Base-by-base conservation (phyloP, 2,329 filamentous ascomycete species). In the Blastomyces silverae region DNA sequence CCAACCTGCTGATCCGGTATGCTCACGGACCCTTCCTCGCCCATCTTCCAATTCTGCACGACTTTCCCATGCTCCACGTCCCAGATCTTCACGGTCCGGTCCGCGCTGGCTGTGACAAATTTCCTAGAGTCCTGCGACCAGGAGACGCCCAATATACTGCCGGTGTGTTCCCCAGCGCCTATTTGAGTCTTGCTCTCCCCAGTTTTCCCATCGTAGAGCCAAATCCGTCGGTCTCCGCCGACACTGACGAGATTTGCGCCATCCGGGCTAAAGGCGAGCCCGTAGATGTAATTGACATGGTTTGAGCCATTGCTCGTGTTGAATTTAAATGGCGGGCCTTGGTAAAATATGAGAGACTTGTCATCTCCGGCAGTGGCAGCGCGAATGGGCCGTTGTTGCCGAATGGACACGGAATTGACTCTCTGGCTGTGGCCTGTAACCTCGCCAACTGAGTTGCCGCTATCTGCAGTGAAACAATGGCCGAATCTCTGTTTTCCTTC, bases 321-420 rank as follows among this genome's bases (percentile, higher is more conserved):
- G 81, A 96, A 97, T 76, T 96, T 97, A 83, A 97, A 99, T 0
- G 94, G 94, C 0, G 90, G 90, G 6, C 94, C 93, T 73, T 97
- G 90, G 74, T 95, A 89, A 77, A 97, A 97, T 72, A 93, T 92
- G 77, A 96, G 81, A 74, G 87, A 90, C 73, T 87, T 90, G 76
- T 97, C 94, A 73, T 97, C 93, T 63, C 90, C 91, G 17, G 90
- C 94, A 0, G 94, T 97, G 15, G 91, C 92, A 7, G 94, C 94
- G 66, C 93, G 85, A 66, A 97, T 82, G n/a, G 94, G 94, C 34
- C 94, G 84, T 78, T 95, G 91, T 73, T 92, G 88, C 71, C 92
- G 88, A 75, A 99, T 89, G 44, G 92, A 89, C 42, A 97, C 92
- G 25, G 89, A 86, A 75, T 99, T 99, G 82, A 97, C 89, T 70